Base-by-base conservation (phyloP, 768 basidiomycete species). In the Macrolepiota fuliginosa region DNA sequence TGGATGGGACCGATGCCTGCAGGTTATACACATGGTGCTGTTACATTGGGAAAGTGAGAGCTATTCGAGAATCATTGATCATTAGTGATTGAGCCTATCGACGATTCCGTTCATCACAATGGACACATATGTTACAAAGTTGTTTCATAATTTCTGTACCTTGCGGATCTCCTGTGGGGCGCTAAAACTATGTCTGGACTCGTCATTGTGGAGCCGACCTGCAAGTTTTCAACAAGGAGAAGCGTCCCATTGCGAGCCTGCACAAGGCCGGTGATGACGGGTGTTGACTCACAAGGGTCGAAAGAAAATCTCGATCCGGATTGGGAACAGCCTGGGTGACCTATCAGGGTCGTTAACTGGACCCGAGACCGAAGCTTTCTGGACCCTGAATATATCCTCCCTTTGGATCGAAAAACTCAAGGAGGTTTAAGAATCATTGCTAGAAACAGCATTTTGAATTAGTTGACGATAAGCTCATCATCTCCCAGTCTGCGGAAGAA, bases 281-380 rank as follows among this genome's bases (percentile, higher is more conserved):
- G 35, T 35, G 47, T 22, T 58, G 32, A 58, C 36, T 29, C 46
- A 58, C 49, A 58, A n/a, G 57, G 57, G 57, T 37, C 22, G 49
- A 11, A 39, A 13, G 47, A 39, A 24, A 50, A 58, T 58, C 57
- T 39, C 24, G 32, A 37, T 50, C 35, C 10, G 27, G 50, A 51
- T 13, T 13, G 49, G 47, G 24, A 11, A 17, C 29, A 3, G 32
- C 11, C 15, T 35, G 50, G 56, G 56, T 46, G 50, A 58, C 57
- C 32, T 37, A 36, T 35, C 50, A 50, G 47, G 37, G 37, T 58
- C 24, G 11, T 58, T 27, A 39, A 51, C 24, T 50, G 57, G 24
- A 37, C 19, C 56, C 56, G 56, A 50, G 57, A 50, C 46, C 24
- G 47, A 32, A 32, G 29, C 29, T 32, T 32, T 32, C 29, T 32